Conservation (phyloP, 1,284 basidiomycete species). For the Stereum hirsutum region DNA sequence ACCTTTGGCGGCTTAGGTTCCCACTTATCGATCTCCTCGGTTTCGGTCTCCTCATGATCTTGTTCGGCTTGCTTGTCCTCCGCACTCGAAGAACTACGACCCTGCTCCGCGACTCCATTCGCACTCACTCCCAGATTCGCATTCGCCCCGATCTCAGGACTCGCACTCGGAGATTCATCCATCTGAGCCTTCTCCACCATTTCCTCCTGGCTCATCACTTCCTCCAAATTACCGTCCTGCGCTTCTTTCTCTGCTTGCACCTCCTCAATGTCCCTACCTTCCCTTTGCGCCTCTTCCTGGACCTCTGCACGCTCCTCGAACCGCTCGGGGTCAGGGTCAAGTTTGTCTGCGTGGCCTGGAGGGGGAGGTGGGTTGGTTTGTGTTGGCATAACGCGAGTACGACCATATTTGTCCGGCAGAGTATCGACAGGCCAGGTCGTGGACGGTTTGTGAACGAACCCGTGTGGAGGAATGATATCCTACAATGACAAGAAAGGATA, state of each 20-base stretch:
- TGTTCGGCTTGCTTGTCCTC: background rate
- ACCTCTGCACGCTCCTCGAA: constrained; percentile 16
- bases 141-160: too few relatives aligned
- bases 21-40: constrained; percentile 25
- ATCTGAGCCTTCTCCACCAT: constrained; percentile 21
- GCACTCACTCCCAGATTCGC: too few relatives aligned
- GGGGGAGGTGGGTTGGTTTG: constrained; percentile 33
- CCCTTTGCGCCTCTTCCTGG: constrained; percentile 10
- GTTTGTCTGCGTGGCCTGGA: constrained; percentile 42
- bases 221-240: constrained; percentile 11
- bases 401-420: constrained; percentile 24
- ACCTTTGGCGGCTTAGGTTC: constrained; percentile 51
- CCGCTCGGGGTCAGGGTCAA: constrained; percentile 26
- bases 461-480: constrained; percentile 58
- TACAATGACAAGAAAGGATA: constrained; percentile 14
- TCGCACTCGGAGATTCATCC: background rate
- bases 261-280: constrained; percentile 5
- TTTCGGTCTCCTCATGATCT: constrained; percentile 1
- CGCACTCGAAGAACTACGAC: background rate
- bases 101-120: background rate
- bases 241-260: constrained; percentile 14
- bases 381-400: constrained; percentile 26
- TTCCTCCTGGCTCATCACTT: constrained; percentile 25
- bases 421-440: constrained; percentile 44
- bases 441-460: constrained; percentile 53